Evolutionary conservation across 2,329 filamentous ascomycete genomes (phyloP).

Genomic region (Colletotrichum kahawae): DNA sequence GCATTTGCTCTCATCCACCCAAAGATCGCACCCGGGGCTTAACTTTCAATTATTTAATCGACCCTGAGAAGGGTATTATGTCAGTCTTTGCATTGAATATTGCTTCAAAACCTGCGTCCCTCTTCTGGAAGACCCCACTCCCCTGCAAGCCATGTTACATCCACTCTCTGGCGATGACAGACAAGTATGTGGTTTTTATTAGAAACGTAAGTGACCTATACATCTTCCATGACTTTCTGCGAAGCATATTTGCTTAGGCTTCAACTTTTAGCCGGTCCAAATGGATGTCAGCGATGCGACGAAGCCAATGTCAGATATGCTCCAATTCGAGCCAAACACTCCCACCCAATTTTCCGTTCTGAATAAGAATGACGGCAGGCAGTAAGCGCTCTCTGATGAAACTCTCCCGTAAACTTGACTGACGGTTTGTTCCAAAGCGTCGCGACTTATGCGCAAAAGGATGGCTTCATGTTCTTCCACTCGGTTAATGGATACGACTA

Average conservation of each 20-base stretch:
- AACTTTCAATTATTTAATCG: slow-evolving; percentile 22
- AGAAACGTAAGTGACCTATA: slow-evolving; percentile 9
- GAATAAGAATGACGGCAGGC: slow-evolving; percentile 19
- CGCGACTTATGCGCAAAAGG: slow-evolving; percentile 10
- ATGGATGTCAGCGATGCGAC: slow-evolving; percentile 27
- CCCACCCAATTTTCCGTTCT: slow-evolving; percentile 22
- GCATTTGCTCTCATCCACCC: slow-evolving; percentile 23
- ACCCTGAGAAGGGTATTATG: not conserved
- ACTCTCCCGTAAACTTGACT: not conserved
- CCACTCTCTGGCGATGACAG: slow-evolving; percentile 22
- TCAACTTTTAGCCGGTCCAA: not conserved
- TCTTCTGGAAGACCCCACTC: slow-evolving; percentile 21
- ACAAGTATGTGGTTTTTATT: slow-evolving; percentile 21
- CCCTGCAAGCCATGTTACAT: slow-evolving; percentile 22
- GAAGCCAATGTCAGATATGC: slow-evolving; percentile 14
- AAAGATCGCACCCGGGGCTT: slow-evolving; percentile 19
- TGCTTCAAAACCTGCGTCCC: slow-evolving; percentile 3
- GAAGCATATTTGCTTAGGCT: not conserved
- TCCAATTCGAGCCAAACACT: slow-evolving; percentile 12
- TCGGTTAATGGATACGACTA: slow-evolving; percentile 25
- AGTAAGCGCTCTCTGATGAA: not conserved
- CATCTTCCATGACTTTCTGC: not conserved
- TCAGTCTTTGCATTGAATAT: slow-evolving; percentile 20
- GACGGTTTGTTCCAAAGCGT: not conserved
- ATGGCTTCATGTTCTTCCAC: slow-evolving; percentile 23